Evolutionary conservation across 2,329 filamentous ascomycete species (phyloP).

Genomic region (Aspergillus udagawae): DNA sequence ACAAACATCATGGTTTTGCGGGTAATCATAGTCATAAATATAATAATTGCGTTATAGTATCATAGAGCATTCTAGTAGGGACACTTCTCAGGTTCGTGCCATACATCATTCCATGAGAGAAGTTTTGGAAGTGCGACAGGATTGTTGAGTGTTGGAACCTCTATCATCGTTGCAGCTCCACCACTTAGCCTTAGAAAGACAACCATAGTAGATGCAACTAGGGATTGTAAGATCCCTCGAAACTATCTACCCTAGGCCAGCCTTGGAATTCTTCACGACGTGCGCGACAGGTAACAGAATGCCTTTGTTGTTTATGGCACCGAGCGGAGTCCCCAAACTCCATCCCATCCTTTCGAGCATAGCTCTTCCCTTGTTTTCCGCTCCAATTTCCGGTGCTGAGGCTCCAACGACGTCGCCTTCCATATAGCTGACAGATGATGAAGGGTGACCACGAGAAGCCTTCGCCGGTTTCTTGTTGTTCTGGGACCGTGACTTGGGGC

Average conservation of each 20-base stretch:
- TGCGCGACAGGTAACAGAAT: conserved; percentile 82
- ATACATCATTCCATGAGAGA: not conserved
- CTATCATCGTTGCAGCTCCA: not conserved
- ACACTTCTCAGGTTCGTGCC: not conserved
- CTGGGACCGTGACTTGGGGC: conserved; percentile 22
- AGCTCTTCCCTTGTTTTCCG: conserved; percentile 75
- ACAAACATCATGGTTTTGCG: not conserved
- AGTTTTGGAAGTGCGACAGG: not conserved
- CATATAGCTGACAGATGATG: conserved; percentile 56
- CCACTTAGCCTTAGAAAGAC: not conserved
- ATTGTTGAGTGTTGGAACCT: not conserved
- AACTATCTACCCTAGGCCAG: conserved; percentile 63
- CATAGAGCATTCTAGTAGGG: not conserved
- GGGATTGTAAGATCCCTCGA: not conserved
- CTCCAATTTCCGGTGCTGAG: conserved; percentile 75
- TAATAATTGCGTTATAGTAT: not conserved
- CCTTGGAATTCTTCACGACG: conserved; percentile 79
- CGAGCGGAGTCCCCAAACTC: conserved; percentile 79
- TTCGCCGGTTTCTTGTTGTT: conserved; percentile 18
- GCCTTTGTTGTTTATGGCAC: conserved; percentile 77
- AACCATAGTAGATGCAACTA: not conserved
- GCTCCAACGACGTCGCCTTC: conserved; percentile 88
- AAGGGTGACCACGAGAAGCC: conserved; percentile 33
- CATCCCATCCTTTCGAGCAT: conserved; percentile 98
- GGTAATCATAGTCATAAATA: not conserved